Evolutionary conservation across 2,329 filamentous ascomycete genomes (phyloP), one percentile per base, ranked within the genome.

Genomic region (Colletotrichum sp.): DNA sequence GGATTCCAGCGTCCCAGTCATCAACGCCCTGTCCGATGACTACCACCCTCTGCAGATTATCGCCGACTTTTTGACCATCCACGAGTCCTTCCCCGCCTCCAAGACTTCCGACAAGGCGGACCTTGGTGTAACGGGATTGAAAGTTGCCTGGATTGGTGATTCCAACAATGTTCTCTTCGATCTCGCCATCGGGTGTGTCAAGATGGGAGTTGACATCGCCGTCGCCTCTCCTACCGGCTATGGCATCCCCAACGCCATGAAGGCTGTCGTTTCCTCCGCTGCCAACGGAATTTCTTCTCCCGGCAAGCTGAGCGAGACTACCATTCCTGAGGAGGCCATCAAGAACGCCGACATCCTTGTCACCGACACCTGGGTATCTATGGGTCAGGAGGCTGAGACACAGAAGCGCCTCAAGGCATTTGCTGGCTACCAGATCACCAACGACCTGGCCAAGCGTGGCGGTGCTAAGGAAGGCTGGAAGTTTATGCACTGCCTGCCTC

Each of bases 131-230:
- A 91, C 95, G 79, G 95, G 95, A 1, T 85, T 98, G 80, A 98
- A 98, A 86, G 91, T 98, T 76, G 96, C 97, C 18, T 99, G 97
- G 97, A 89, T 99, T 61, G 96, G 96, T 69, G 96, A 99, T 83
- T 95, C 96, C 13, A 99, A 98, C 87, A 99, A 99, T 80, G 96
- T 99, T 32, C 91, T 98, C 28, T 98, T 96, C 82, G 96, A 99
- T 82, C 90, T 98, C 69, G 96, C 96, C 64, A 96, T 97, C 79
- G 96, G 91, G 55, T 96, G 94, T 73, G 88, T 94, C 79, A 98
- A 98, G 87, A 90, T 96, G 79, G 97, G 97, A 61, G 92, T 98
- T 30, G 90, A 98, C 80, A 90, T 99, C 77, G 88, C 95, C 3
- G 95, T 98, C 48, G 97, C 97, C 14, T 96, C 96, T 1, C 97